Percentiles rank a stretch among this genome's conserved stretches.
Evolutionary conservation across 768 basidiomycete species (phyloP).

Genomic region (Tephrocybe rancida): DNA sequence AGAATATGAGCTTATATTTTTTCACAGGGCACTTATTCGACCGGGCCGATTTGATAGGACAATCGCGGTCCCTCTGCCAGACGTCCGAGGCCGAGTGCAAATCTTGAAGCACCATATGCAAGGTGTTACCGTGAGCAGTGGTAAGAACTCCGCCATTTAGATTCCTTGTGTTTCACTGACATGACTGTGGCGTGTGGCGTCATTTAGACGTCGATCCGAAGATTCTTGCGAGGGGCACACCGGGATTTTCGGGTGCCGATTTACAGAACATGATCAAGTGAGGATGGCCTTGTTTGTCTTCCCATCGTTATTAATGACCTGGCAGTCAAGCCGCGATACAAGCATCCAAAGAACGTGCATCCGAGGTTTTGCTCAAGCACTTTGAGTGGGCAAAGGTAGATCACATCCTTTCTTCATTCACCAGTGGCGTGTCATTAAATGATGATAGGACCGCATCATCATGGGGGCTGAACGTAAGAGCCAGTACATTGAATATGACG

Average conservation of each 20-base stretch:
- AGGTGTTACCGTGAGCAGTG: conserved; percentile 63
- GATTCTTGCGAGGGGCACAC: conserved; percentile 89
- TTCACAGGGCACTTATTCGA: conserved; percentile 82
- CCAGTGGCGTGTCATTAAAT: neutral
- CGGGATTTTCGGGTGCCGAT: conserved; percentile 97
- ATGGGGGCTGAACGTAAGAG: conserved; percentile 97
- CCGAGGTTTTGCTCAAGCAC: conserved; percentile 73
- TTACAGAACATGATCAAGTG: conserved; percentile 97
- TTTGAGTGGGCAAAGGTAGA: conserved; percentile 97
- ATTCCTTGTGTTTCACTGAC: conserved; percentile 1
- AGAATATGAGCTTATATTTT: conserved; percentile 5
- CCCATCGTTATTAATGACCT: conserved; percentile 8
- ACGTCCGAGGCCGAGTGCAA: conserved; percentile 91
- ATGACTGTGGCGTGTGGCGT: conserved; percentile 16
- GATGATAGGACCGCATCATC: conserved; percentile 78
- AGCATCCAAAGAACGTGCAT: conserved; percentile 83
- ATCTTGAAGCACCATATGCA: conserved; percentile 93
- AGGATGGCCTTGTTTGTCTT: conserved; percentile 26
- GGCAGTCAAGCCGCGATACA: conserved; percentile 88
- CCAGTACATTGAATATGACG: conserved; percentile 84
- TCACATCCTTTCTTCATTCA: neutral
- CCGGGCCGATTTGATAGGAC: conserved; percentile 96
- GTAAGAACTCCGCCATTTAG: conserved; percentile 37
- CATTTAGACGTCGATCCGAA: conserved; percentile 76
- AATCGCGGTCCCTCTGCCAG: conserved; percentile 92